phyloP scores from a whole-genome alignment of 345 rosid genomes.

The Arabidopsis thaliana region TAIR10.1 NC_003070.9:3752501-3753000 shows the following conservation, averaged over 20 bases:
- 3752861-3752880: slow-evolving; percentile 63
- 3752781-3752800: slow-evolving; percentile 7
- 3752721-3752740: slow-evolving; percentile 40
- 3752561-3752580: slow-evolving; percentile 73
- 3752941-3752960: slow-evolving; percentile 16
- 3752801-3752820: slow-evolving; percentile 27
- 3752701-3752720: slow-evolving; percentile 16
- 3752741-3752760: not conserved
- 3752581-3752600: slow-evolving; percentile 87
- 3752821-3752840: slow-evolving; percentile 23
- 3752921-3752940: slow-evolving; percentile 29
- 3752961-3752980: not conserved
- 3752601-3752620: slow-evolving; percentile 88
- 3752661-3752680: slow-evolving; percentile 37
- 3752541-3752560: not conserved
- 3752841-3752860: slow-evolving; percentile 29
- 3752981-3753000: slow-evolving; percentile 14
- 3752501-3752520: not conserved
- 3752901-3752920: slow-evolving; percentile 40
- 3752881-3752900: slow-evolving; percentile 50
- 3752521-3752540: not conserved
- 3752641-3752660: slow-evolving; percentile 45
- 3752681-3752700: slow-evolving; percentile 35
- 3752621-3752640: slow-evolving; percentile 48
- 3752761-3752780: slow-evolving; percentile 18